A percentile compares a stretch with the other conserved stretches of the same genome.
phyloP scores from a whole-genome alignment of 2,329 filamentous ascomycete genomes.

The Coccinonectria pachysandricola region DNA sequence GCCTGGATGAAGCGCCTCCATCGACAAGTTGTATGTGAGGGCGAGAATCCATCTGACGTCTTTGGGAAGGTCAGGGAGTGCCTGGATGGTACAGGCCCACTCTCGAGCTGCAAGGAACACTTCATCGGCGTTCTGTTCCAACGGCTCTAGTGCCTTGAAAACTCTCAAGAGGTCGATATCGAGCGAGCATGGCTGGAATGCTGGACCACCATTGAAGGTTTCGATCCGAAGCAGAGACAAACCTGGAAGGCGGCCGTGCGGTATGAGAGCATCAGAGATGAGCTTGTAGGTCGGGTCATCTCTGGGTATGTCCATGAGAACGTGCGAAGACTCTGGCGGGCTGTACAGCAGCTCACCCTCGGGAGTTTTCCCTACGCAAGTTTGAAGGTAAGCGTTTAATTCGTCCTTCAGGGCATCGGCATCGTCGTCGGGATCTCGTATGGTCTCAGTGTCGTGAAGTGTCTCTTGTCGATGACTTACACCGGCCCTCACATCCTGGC shows the following conservation, averaged over 20 bases:
- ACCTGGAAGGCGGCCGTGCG: slow-evolving; percentile 10
- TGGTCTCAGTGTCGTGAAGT: no score
- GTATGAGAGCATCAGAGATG: slow-evolving; percentile 12
- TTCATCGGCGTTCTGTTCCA: slow-evolving; percentile 14
- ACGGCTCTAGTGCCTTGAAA: slow-evolving; percentile 12
- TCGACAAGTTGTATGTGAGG: slow-evolving; percentile 22
- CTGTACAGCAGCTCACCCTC: not conserved
- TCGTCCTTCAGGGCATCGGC: no score
- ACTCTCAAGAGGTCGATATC: slow-evolving; percentile 10
- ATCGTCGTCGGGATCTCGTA: no score
- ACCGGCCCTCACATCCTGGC: slow-evolving; percentile 7
- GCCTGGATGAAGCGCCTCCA: slow-evolving; percentile 14
- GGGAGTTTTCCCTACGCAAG: no score
- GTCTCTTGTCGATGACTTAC: no score
- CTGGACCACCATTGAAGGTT: slow-evolving; percentile 16
- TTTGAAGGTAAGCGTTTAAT: no score
- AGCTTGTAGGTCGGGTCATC: slow-evolving; percentile 15
- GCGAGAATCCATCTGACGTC: slow-evolving; percentile 23
- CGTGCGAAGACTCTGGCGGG: not conserved
- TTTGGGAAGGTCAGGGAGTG: slow-evolving; percentile 12
- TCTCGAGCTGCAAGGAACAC: slow-evolving; percentile 19
- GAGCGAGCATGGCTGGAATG: slow-evolving; percentile 22
- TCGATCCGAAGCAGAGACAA: slow-evolving; percentile 17
- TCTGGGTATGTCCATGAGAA: slow-evolving; percentile 11
- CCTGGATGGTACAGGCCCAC: slow-evolving; percentile 23